Evolutionary conservation across 2,329 filamentous ascomycete genomes (phyloP).

Genomic region (Neocucurbitaria cava): DNA sequence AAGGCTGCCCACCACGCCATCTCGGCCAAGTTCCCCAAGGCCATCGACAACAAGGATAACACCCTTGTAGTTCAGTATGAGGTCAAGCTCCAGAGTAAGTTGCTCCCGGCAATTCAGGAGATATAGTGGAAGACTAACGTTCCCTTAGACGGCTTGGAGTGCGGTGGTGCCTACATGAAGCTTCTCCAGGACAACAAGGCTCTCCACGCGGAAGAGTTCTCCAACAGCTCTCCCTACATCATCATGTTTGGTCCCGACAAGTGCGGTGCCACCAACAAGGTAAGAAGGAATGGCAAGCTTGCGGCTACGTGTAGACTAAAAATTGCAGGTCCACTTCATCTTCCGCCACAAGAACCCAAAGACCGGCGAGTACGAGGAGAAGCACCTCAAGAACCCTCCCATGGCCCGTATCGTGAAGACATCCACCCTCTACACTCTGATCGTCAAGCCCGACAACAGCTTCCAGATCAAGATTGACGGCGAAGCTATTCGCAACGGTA

Average conservation of each 20-base stretch:
- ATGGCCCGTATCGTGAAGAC: constrained; percentile 89
- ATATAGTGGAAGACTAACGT: constrained; percentile 35
- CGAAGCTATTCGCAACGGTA: constrained; percentile 85
- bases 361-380: constrained; percentile 99
- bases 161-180: constrained; percentile 99
- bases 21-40: constrained; percentile 96
- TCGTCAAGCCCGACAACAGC: constrained; percentile 95
- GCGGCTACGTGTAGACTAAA: constrained; percentile 25
- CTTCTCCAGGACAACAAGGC: constrained; percentile 97
- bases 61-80: constrained; percentile 98
- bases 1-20: constrained; percentile 98
- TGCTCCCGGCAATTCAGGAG: not conserved
- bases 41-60: constrained; percentile 97
- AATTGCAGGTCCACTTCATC: constrained; percentile 77
- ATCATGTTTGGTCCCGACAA: constrained; percentile 99
- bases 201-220: constrained; percentile 97
- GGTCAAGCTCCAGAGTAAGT: constrained; percentile 96
- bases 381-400: constrained; percentile 88
- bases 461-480: constrained; percentile 93
- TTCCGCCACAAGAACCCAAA: constrained; percentile 99
- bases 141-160: constrained; percentile 83
- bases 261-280: constrained; percentile 99
- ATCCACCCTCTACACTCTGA: constrained; percentile 92
- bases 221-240: constrained; percentile 94
- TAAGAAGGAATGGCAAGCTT: constrained; percentile 48